Base-by-base conservation (phyloP, 371 early-diverging fungal species). In the Phascolomyces articulosus region DNA sequence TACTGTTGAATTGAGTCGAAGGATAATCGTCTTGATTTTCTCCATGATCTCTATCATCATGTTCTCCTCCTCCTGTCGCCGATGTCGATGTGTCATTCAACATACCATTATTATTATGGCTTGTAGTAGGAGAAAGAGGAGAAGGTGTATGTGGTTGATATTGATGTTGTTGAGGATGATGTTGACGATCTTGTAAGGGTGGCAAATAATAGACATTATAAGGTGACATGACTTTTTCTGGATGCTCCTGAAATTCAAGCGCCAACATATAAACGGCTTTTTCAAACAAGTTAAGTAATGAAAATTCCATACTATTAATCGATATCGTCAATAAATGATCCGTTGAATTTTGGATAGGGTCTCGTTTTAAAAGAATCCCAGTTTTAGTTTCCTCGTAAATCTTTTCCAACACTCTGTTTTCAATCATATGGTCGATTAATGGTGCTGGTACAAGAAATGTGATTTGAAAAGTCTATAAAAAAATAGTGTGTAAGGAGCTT, bases 201-300 rank as follows among this genome's bases (percentile, higher is more conserved):
- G 71, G 71, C 8, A 64, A 47, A 41, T 68, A 69, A 48, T 73
- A 73, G 9, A 73, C 59, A 34, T 73, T 73, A 21, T 62, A 54
- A 4, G 73, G 73, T 4, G 73, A 73, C 51, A 64, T 58, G 54
- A 63, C 66, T 23, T 58, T 40, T n/a, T 64, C 49, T 3, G 55
- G 58, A 59, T 67, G 40, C 11, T 62, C 48, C 27, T 58, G 67
- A 26, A 69, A 65, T 4, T 49, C 47, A 31, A 58, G n/a, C 1
- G 62, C 73, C 16, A 73, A 28, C 54, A 66, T 40, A 11, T 23
- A 10, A 3, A 73, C 63, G 20, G 69, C 73, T 10, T 51, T 60
- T 51, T 73, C 73, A 44, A 73, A 73, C 20, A 23, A 21, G n/a
- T 64, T 41, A 16, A 66, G 21, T 3, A 48, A 28, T 10, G 55